Evolutionary conservation across 1,139 yeast species (phyloP), one percentile per base, ranked within the genome.

Genomic region (Geotrichum carabidarum): DNA sequence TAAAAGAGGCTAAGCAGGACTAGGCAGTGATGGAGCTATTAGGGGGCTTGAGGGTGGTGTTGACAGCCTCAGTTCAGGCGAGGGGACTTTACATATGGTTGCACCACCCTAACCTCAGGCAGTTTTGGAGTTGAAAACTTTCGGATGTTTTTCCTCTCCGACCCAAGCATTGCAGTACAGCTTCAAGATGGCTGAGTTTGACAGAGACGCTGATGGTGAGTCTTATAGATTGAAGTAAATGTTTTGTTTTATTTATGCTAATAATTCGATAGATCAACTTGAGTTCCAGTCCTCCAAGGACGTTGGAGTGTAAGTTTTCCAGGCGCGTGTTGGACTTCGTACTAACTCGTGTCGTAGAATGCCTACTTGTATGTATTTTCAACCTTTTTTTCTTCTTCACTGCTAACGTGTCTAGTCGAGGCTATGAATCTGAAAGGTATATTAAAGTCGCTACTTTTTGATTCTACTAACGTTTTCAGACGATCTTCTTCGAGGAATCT

Each of bases 401-500:
- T 15, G 30, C 30, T 41, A 40, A 27, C 27, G 8, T 41, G 31
- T 50, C 17, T 42, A 57, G 59, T 57, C 32, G 59, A 57, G 51
- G 59, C 53, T 8, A 57, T 57, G 59, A 57, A 54, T 30, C 50
- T 57, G 42, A 57, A 57, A 54, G 59, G 59, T 57, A 54, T 11
- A 14, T 41, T 43, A 4, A 8, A 30, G 40, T 8, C 12, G 30
- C 14, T 30, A 9, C 11, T 15, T 35, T 49, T 15, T 32, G 8
- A 18, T 32, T 40, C 17, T 15, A 12, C 48, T 43, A 48, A 48
- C 38, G 5, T 9, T 18, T 37, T 5, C 36, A 57, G 59, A 57
- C 46, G 56, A 55, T 31, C 52, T 57, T 14, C 47, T 57, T 8
- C 57, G 57, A 68, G 79, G 89, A 76, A 87, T 93, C 71, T 93